Base-by-base conservation (phyloP, 495 filamentous ascomycete species). In the Corynascus novoguineensis region DNA sequence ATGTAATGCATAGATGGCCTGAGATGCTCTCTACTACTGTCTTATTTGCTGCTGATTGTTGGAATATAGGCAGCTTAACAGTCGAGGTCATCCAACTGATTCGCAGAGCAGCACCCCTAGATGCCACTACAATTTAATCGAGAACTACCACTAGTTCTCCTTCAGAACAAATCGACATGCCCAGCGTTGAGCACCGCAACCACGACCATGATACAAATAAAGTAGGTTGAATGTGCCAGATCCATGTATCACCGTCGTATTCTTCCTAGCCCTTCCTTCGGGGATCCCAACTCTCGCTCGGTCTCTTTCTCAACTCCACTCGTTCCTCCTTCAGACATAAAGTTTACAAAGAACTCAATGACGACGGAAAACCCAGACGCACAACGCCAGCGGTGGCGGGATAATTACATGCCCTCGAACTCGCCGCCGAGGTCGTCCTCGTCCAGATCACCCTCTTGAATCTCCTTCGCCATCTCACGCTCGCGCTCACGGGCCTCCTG, bases 391-490 rank as follows among this genome's bases (percentile, higher is more conserved):
- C 53, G 48, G 29, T 57, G 50, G n/a, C 34, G n/a, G 51, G 46
- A 64, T 61, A 61, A 65, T 84, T 87, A 97, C 81, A 98, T 90
- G 60, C 90, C 92, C 72, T 97, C 95, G 71, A 96, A 97, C 67
- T 96, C 95, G 37, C 91, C 93, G 50, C 90, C 90, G 49, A 92
- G 89, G 78, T 97, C 93, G 66, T 96, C 95, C 68, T 96, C 93
- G 63, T 97, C 93, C 74, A 96, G 83, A 64, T 97, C 93, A 15
- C 95, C 93, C 60, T 97, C 93, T 73, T 96, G 89, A 65, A 98
- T 98, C 80, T 98, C 93, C 82, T 97, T 98, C 46, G 92, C 93
- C 73, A 98, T 79, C 71, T 98, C 93, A 27, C 95, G 79, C 76
- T 98, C 93, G 38, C 93, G 81, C 74, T 98, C 93, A 40, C 93